phyloP scores from a whole-genome alignment of 805 yeast species.

The Wickerhamomyces tratensis region DNA sequence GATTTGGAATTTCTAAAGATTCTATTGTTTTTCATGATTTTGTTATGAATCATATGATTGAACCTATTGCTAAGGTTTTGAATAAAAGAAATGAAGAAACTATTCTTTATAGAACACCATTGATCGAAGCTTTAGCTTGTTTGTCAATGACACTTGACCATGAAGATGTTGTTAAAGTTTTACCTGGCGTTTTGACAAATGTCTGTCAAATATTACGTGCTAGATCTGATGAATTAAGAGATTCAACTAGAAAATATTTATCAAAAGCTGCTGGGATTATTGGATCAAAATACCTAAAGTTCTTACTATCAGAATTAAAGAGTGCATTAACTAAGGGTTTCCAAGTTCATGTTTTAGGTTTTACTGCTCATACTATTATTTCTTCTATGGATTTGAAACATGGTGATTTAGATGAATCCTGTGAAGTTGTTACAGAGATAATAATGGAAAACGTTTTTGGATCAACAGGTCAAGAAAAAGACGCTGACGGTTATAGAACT shows the following conservation, averaged over 20 bases:
- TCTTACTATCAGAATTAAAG: conserved; percentile 69
- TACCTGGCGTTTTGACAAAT: conserved; percentile 78
- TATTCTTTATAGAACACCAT: conserved; percentile 60
- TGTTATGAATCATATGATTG: conserved; percentile 48
- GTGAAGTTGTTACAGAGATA: conserved; percentile 50
- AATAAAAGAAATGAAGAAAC: conserved; percentile 70
- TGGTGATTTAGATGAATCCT: conserved; percentile 70
- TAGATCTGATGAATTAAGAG: conserved; percentile 80
- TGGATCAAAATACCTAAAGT: conserved; percentile 67
- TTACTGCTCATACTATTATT: conserved; percentile 69
- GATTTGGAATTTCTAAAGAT: conserved; percentile 26
- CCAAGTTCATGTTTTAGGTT: conserved; percentile 88
- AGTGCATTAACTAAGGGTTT: conserved; percentile 81
- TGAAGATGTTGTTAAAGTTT: conserved; percentile 41
- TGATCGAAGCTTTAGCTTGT: conserved; percentile 72
- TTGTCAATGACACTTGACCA: conserved; percentile 53
- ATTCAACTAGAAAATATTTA: conserved; percentile 69
- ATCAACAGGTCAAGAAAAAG: conserved; percentile 86
- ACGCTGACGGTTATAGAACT: conserved; percentile 81
- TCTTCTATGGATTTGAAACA: conserved; percentile 42
- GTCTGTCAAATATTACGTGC: conserved; percentile 86
- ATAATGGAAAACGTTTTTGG: conserved; percentile 94
- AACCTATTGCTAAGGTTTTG: conserved; percentile 51
- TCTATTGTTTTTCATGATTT: conserved; percentile 31
- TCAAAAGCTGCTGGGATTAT: conserved; percentile 52